These are phyloP conservation scores for Cladophialophora immunda DNA, from an alignment of 2,329 filamentous ascomycete genomes.

Conservation along the genomic window DNA sequence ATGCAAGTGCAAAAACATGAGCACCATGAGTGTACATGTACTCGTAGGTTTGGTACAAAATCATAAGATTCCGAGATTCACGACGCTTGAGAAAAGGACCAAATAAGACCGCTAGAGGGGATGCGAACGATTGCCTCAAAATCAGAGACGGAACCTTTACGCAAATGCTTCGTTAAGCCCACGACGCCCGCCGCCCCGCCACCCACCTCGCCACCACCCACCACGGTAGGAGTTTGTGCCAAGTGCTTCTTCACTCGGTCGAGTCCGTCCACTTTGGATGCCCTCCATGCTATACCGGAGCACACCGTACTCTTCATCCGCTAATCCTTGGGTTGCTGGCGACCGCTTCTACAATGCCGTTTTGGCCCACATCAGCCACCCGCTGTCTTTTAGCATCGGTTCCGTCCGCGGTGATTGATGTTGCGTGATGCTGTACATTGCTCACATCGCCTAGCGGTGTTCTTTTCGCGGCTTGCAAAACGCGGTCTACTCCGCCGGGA, in stretches of 20 bases:
- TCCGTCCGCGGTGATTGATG: slow-evolving; percentile 33
- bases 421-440: slow-evolving; percentile 46
- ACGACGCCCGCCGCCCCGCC: neutral
- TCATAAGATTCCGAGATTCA: neutral
- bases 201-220: too few relatives aligned
- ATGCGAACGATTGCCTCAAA: neutral
- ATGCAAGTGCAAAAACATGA: slow-evolving; percentile 15
- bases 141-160: neutral
- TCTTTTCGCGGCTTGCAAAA: slow-evolving; percentile 45
- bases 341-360: slow-evolving; percentile 1
- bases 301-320: slow-evolving; percentile 7
- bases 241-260: neutral
- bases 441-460: slow-evolving; percentile 56
- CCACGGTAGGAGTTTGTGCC: neutral
- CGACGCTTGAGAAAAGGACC: neutral
- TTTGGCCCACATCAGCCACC: slow-evolving; percentile 21
- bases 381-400: slow-evolving; percentile 39
- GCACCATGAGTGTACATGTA: neutral
- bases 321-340: slow-evolving; percentile 9
- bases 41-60: neutral
- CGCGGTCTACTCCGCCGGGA: slow-evolving; percentile 30
- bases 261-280: neutral
- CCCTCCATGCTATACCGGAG: neutral
- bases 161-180: neutral
- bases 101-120: neutral